Conservation (phyloP, 768 basidiomycete species). For the Serendipita sp. region DNA sequence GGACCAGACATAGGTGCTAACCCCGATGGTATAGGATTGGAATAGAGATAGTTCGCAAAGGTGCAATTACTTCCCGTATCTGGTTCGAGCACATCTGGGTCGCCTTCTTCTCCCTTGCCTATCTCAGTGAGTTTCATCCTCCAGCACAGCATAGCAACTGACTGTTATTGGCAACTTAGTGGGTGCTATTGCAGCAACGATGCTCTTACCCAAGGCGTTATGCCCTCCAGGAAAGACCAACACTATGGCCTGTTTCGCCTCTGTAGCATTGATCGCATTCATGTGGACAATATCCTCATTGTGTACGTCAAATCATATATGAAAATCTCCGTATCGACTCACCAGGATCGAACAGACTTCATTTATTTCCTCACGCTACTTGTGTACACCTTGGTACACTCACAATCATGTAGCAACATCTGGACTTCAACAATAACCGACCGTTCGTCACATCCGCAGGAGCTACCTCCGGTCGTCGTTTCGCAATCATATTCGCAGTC, state of each 20-base stretch:
- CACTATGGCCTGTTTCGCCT: background rate
- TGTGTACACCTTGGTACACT: background rate
- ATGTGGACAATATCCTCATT: background rate
- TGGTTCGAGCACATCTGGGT: slow-evolving; percentile 1
- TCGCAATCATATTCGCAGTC: background rate
- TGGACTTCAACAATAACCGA: background rate
- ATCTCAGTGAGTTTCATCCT: background rate
- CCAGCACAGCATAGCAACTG: background rate
- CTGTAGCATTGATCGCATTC: background rate
- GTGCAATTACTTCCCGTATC: background rate
- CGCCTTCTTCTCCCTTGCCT: background rate
- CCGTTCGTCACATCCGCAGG: background rate
- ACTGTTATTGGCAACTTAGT: background rate
- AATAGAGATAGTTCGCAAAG: background rate
- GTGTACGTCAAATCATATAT: background rate
- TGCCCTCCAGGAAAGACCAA: background rate
- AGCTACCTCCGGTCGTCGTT: background rate
- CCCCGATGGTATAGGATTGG: background rate
- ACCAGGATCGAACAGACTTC: background rate
- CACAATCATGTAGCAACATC: background rate
- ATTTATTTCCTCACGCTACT: background rate
- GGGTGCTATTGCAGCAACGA: background rate
- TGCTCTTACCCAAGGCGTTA: background rate
- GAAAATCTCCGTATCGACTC: background rate
- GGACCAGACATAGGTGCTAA: background rate